Evolutionary conservation across 768 basidiomycete species (phyloP), one percentile per base, ranked within the genome.

Genomic region (Amanita rubescens): DNA sequence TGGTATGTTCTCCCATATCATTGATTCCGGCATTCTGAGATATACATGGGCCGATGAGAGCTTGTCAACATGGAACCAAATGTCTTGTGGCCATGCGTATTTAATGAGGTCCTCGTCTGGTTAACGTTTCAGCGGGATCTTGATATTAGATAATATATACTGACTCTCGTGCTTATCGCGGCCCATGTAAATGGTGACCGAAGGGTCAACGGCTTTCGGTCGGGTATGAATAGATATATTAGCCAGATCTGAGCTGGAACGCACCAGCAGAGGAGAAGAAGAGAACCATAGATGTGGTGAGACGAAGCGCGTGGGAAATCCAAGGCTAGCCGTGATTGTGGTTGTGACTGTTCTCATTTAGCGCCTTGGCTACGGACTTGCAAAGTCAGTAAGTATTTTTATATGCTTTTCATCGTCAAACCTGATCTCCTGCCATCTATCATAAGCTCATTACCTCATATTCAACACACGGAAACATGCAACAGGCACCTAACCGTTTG

Each of bases 11-110:
- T 98, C 94, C 91, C 94, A 97, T 27, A 74, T 67, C 76, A 94
- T 87, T n/a, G 71, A 74, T 2, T 81, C 79, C 0, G 89, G 79
- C 75, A 97, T 82, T 32, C 94, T 86, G n/a, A 98, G 74, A 66
- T 98, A 98, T 37, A 98, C 94, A 67, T 97, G 93, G 1, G 94
- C 94, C 3, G 94, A 96, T 0, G 92, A 95, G 25, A 98, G 82
- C 67, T 94, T 95, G 75, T 98, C 96, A 57, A 99, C 96, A 68
- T 98, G 96, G 59, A 98, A 96, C 91, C 90, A 91, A 50, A 91
- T 71, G 56, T 92, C 90, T 67, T 87, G 82, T 7, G 88, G 86
- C 85, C 86, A 87, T 6, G 88, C 94, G 62, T 92, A 96, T 69
- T 83, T 89, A 62, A 98, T 92, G 47, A 98, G 71, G 46, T 96